Conservation (phyloP, 768 basidiomycete species). For the Hemileccinum impolitum region DNA sequence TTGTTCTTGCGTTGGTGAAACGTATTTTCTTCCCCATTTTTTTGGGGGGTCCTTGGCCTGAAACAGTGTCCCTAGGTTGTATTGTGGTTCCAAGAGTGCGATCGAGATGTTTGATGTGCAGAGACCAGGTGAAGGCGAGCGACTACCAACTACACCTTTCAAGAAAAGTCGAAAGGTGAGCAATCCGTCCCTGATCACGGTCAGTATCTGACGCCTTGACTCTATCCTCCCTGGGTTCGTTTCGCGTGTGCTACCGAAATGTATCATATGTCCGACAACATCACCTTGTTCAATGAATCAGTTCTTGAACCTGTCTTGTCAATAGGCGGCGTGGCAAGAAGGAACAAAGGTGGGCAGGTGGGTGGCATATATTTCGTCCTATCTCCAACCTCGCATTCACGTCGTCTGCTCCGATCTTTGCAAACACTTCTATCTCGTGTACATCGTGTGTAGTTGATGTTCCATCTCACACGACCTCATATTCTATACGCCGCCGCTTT, state of each 20-base stretch:
- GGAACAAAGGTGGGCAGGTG: constrained; percentile 44
- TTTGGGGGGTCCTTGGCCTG: background rate
- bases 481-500: constrained; percentile 80
- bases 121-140: constrained; percentile 67
- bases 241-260: constrained; percentile 35
- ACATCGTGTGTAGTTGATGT: constrained; percentile 66
- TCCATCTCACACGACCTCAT: constrained; percentile 70
- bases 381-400: background rate
- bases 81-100: constrained; percentile 83
- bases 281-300: constrained; percentile 65
- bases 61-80: constrained; percentile 44
- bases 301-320: constrained; percentile 57
- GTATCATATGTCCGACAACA: constrained; percentile 66
- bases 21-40: background rate
- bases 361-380: background rate
- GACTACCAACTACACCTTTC: constrained; percentile 66
- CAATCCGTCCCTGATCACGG: background rate
- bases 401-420: too few species aligned
- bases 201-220: background rate
- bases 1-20: too few species aligned
- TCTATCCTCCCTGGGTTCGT: background rate
- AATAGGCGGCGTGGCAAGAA: constrained; percentile 50
- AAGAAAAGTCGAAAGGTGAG: constrained; percentile 84
- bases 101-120: constrained; percentile 83
- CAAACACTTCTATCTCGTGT: background rate